Evolutionary conservation across 1,284 basidiomycete genomes (phyloP).

Genomic region (Rhodotorula sp.): DNA sequence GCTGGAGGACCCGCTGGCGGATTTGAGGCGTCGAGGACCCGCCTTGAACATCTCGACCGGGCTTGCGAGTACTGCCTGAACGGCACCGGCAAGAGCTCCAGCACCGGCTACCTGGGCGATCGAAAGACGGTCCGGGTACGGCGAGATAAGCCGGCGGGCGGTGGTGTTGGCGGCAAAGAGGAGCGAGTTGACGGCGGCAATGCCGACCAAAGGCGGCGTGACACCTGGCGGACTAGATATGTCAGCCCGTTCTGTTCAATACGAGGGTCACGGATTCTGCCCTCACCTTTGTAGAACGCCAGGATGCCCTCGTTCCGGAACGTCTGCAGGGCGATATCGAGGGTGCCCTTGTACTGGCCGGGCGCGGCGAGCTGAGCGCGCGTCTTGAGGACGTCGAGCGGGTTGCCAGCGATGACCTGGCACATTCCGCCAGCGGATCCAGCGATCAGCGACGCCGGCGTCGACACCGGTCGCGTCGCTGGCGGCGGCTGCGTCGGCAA

Average conservation of each 20-base stretch:
- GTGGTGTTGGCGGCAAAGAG: constrained; percentile 85
- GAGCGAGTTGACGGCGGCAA: constrained; percentile 92
- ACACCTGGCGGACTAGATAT: constrained; percentile 59
- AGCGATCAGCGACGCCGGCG: constrained; percentile 56
- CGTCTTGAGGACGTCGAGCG: constrained; percentile 74
- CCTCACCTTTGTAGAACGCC: constrained; percentile 81
- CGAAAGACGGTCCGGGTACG: constrained; percentile 65
- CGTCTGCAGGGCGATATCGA: constrained; percentile 80
- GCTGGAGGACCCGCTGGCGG: rapidly evolving
- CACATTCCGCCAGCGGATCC: constrained; percentile 65
- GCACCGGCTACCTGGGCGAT: constrained; percentile 77
- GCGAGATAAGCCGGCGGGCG: constrained; percentile 78
- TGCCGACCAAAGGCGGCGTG: constrained; percentile 86
- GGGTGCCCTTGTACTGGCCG: constrained; percentile 73
- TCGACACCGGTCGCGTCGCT: constrained; percentile 9
- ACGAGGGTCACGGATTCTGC: neutral
- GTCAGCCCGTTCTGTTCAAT: neutral
- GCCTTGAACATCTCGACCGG: constrained; percentile 62
- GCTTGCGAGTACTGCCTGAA: constrained; percentile 62
- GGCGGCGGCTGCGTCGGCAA: constrained; percentile 6
- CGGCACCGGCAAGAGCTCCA: constrained; percentile 85
- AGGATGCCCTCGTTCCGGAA: constrained; percentile 81
- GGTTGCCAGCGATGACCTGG: constrained; percentile 56
- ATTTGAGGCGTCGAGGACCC: neutral
- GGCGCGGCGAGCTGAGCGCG: constrained; percentile 54